A percentile compares a stretch with the other conserved stretches of the same genome.
These are phyloP conservation scores for Lathyrus aphaca DNA, from an alignment of 306 rosid genomes.

Conservation along the genomic window DNA sequence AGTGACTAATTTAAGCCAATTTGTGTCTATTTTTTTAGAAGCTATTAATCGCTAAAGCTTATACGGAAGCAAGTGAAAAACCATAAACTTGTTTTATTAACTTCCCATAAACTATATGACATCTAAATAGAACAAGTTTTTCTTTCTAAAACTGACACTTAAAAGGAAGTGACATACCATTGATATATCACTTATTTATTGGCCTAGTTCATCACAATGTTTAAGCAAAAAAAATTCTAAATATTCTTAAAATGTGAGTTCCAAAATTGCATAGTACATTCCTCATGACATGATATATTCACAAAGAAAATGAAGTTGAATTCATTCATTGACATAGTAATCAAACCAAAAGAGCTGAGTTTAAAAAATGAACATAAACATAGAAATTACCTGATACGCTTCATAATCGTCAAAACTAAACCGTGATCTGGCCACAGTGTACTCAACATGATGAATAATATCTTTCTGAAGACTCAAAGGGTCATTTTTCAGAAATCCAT, in stretches of 20 bases:
- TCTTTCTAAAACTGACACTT: constrained; percentile 4
- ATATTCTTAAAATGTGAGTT: no score
- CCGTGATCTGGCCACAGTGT: constrained; percentile 73
- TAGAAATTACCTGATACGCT: constrained; percentile 64
- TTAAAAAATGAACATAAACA: not conserved
- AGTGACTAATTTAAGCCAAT: not conserved
- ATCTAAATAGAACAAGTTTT: not conserved
- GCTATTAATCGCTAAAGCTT: not conserved
- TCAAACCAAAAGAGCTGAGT: constrained; percentile 13
- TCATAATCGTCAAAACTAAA: constrained; percentile 75
- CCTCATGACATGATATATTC: no score
- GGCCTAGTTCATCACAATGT: no score
- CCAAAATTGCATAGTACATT: no score
- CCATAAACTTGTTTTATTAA: not conserved
- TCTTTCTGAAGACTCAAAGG: constrained; percentile 72
- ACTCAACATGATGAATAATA: constrained; percentile 75
- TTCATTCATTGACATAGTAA: not conserved
- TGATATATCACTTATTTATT: no score
- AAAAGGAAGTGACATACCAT: not conserved
- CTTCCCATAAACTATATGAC: not conserved
- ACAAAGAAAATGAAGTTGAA: no score
- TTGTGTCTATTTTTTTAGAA: not conserved
- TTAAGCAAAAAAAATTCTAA: no score
- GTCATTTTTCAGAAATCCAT: constrained; percentile 69
- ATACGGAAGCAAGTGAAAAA: not conserved